Conservation (phyloP, 176 grass and related monocot species). For the Alloteropsis semialata region DNA sequence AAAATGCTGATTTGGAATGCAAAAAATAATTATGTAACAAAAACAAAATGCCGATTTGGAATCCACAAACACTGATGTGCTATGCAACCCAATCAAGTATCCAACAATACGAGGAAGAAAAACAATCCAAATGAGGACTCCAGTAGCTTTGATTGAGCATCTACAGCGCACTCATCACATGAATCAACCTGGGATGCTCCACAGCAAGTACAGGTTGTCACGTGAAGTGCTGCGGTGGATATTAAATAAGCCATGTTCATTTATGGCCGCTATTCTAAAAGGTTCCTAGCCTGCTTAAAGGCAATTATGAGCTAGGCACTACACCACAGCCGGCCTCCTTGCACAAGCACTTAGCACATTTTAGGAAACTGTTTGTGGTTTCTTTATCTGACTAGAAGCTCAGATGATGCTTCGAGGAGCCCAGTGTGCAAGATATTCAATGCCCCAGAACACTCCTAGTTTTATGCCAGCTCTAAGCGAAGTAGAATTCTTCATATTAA, state of each 20-base stretch:
- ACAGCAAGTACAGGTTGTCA: neutral
- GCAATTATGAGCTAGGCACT: neutral
- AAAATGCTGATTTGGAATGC: neutral
- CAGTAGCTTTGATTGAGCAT: slow-evolving; percentile 10
- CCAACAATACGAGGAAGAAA: neutral
- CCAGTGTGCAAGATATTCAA: neutral
- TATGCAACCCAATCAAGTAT: slow-evolving; percentile 20
- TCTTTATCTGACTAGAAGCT: slow-evolving; percentile 3
- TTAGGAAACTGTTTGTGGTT: neutral
- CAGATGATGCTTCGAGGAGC: slow-evolving; percentile 5
- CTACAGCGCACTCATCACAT: slow-evolving; percentile 7
- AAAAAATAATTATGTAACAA: no score
- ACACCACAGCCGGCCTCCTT: neutral
- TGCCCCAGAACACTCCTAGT: neutral
- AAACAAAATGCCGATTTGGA: no score
- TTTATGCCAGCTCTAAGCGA: slow-evolving; percentile 10
- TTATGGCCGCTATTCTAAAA: neutral
- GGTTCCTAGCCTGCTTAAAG: neutral
- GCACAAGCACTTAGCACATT: neutral
- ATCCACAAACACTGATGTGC: neutral
- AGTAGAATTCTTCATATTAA: slow-evolving; percentile 13
- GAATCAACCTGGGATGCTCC: slow-evolving; percentile 14
- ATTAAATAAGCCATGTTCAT: neutral
- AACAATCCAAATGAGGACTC: neutral
- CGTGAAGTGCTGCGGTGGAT: neutral